Conservation (phyloP, 768 basidiomycete species). For the Termitomyces titanicus region DNA sequence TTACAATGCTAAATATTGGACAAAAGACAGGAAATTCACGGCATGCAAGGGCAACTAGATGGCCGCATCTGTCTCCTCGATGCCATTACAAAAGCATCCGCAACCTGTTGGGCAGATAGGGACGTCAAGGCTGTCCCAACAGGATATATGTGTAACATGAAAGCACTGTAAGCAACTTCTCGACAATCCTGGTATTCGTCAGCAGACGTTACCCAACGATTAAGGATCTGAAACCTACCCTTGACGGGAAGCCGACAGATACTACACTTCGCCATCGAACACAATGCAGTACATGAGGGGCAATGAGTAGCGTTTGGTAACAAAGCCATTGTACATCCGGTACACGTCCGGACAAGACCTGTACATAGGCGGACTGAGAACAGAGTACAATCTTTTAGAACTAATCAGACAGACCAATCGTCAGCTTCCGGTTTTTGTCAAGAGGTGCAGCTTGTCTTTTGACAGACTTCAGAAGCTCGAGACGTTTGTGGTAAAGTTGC, state of each 20-base stretch:
- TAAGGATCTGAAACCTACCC: constrained; percentile 36
- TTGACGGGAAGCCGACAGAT: constrained; percentile 76
- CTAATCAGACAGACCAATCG: constrained; percentile 27
- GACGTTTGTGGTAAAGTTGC: constrained; percentile 65
- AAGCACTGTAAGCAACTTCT: constrained; percentile 57
- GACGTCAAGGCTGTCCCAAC: constrained; percentile 51
- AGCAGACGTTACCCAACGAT: not conserved
- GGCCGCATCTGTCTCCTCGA: constrained; percentile 19
- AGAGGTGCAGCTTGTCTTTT: constrained; percentile 22
- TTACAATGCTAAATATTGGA: too few relatives aligned
- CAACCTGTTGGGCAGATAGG: constrained; percentile 65
- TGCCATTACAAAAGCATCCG: constrained; percentile 54
- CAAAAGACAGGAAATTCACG: too few relatives aligned
- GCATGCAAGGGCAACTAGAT: constrained; percentile 15
- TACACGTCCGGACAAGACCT: constrained; percentile 51
- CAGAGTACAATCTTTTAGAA: not conserved
- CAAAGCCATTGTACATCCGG: constrained; percentile 34
- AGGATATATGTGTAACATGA: constrained; percentile 65
- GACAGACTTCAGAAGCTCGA: constrained; percentile 71
- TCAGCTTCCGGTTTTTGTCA: constrained; percentile 22
- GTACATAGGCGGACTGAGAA: constrained; percentile 1
- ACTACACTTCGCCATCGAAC: constrained; percentile 52
- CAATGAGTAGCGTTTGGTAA: constrained; percentile 36
- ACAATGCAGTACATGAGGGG: constrained; percentile 37
- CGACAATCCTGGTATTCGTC: constrained; percentile 48